Percentiles rank a stretch among this genome's conserved stretches.
Conservation (phyloP, 768 basidiomycete genomes). For the Pulveroboletus sp. region DNA sequence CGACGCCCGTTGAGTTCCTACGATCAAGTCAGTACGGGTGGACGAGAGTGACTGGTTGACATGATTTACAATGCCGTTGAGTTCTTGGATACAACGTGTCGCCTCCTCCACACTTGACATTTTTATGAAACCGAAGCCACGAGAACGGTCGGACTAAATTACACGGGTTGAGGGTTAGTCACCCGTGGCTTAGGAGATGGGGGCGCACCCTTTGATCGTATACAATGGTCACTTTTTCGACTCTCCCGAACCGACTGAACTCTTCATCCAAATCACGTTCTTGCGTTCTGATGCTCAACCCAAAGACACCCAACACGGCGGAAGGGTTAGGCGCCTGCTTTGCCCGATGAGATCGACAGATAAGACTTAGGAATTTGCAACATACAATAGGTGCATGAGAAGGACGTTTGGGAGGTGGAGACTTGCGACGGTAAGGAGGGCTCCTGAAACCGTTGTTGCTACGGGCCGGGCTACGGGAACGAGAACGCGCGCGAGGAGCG, state of each 20-base stretch:
- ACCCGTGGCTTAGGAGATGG: background rate
- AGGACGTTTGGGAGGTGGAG: conserved; percentile 59
- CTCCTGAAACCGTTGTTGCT: conserved; percentile 54
- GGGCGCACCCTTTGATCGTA: conserved; percentile 87
- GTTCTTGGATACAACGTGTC: conserved; percentile 76
- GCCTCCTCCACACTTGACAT: conserved; percentile 92
- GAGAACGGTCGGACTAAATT: conserved; percentile 83
- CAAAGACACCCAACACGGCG: conserved; percentile 93
- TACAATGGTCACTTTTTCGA: conserved; percentile 94
- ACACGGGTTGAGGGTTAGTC: conserved; percentile 19
- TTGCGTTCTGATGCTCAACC: conserved; percentile 90
- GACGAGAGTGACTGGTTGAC: background rate
- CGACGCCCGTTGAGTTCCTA: conserved; percentile 93
- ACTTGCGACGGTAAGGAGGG: conserved; percentile 53
- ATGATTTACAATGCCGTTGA: conserved; percentile 82
- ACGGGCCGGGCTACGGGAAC: conserved; percentile 65
- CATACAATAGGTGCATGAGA: conserved; percentile 72
- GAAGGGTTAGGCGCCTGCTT: conserved; percentile 84
- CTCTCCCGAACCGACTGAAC: conserved; percentile 82
- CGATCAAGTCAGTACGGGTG: conserved; percentile 4
- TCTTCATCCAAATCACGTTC: conserved; percentile 95
- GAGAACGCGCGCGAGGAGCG: conserved; percentile 60
- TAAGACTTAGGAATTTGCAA: conserved; percentile 16
- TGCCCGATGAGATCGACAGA: conserved; percentile 33
- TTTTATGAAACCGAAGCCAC: conserved; percentile 96